Evolutionary conservation across 2,329 filamentous ascomycete genomes (phyloP).

Genomic region (Lecanosticta acicola): DNA sequence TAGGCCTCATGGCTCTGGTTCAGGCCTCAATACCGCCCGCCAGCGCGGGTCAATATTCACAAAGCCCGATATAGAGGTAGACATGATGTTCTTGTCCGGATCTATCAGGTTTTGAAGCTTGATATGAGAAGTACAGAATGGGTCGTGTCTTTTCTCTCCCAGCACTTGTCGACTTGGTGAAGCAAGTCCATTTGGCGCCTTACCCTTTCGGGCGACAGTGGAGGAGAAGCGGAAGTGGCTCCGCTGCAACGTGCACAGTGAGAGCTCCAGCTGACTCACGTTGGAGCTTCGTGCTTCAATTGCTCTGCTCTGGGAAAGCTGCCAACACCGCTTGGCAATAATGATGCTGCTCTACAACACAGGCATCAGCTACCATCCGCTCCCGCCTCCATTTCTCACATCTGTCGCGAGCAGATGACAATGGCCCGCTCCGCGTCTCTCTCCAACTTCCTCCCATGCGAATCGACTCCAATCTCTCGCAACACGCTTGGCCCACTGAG

Average conservation of each 20-base stretch:
- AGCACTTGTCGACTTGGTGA: not conserved
- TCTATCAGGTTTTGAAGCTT: constrained; percentile 11
- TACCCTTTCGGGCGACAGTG: not conserved
- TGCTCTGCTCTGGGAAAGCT: not conserved
- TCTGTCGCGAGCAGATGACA: too few species aligned
- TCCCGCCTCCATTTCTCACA: too few species aligned
- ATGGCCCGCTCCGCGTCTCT: too few species aligned
- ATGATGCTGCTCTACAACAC: too few species aligned
- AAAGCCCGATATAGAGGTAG: constrained; percentile 11
- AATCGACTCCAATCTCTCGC: too few species aligned
- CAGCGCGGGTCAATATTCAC: constrained; percentile 17
- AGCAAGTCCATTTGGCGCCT: not conserved
- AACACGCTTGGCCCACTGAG: too few species aligned
- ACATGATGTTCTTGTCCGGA: constrained; percentile 5
- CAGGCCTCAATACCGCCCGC: constrained; percentile 15
- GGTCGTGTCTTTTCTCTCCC: constrained; percentile 2
- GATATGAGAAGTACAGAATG: constrained; percentile 9
- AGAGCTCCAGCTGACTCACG: too few species aligned
- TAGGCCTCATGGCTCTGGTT: constrained; percentile 10
- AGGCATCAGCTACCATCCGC: too few species aligned
- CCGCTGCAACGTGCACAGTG: not conserved
- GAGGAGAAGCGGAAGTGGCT: not conserved
- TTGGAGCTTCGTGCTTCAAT: not conserved
- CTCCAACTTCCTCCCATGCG: too few species aligned
- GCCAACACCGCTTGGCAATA: not conserved